Conservation (phyloP, 2,329 filamentous ascomycete species). For the Hypoxylon sp. region DNA sequence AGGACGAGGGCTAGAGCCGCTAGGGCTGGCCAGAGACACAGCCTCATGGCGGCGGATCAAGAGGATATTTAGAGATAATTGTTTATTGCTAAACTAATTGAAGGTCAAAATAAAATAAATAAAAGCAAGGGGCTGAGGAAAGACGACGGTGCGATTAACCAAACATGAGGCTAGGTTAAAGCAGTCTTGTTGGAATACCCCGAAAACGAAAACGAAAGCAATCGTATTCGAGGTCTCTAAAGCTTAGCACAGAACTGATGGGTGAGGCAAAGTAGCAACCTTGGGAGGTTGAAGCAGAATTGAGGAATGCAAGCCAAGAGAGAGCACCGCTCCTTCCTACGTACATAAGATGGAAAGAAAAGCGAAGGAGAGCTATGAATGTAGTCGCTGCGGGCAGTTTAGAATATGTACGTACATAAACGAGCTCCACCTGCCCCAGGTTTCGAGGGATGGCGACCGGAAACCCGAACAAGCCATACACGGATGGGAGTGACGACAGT, state of each 20-base stretch:
- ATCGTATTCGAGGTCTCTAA: conserved; percentile 26
- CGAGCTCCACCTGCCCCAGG: conserved; percentile 38
- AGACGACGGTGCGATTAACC: conserved; percentile 12
- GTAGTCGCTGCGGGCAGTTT: conserved; percentile 13
- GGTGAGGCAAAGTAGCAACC: conserved; percentile 1
- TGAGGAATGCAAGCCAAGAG: conserved; percentile 6
- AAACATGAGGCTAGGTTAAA: conserved; percentile 27
- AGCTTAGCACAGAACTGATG: conserved; percentile 6
- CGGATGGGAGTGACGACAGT: conserved; percentile 40
- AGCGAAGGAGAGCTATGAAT: conserved; percentile 6
- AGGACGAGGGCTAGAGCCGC: conserved; percentile 54
- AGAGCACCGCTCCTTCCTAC: conserved; percentile 8
- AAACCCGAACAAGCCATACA: conserved; percentile 28
- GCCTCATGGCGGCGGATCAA: conserved; percentile 49
- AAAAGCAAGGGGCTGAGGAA: conserved; percentile 4
- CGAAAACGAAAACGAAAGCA: conserved; percentile 16
- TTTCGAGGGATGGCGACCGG: conserved; percentile 32
- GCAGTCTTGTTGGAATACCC: conserved; percentile 17
- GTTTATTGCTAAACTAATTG: conserved; percentile 33
- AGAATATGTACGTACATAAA: conserved; percentile 18
- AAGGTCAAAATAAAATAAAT: background rate
- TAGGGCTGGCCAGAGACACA: conserved; percentile 50
- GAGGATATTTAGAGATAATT: conserved; percentile 2
- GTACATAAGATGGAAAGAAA: conserved; percentile 8
- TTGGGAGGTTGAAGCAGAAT: background rate